Percentiles rank a stretch among this genome's conserved stretches.
Evolutionary conservation across 2,329 filamentous ascomycete species (phyloP).

Genomic region (Aspergillus puulaauensis): DNA sequence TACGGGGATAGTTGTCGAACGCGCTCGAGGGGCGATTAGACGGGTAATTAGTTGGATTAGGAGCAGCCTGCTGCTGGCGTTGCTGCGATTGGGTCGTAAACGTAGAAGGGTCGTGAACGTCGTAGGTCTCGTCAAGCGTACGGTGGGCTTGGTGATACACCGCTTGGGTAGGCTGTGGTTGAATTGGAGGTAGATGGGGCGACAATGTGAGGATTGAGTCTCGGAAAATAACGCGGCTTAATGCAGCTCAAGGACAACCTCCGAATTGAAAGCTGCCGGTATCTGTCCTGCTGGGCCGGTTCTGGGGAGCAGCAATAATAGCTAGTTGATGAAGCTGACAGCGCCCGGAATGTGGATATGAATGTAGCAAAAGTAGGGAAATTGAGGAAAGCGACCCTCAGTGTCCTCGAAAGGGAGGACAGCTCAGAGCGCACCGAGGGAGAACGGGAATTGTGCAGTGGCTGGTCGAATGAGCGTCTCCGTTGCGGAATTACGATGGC

Average conservation of each 20-base stretch:
- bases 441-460: slow-evolving; percentile 23
- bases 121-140: slow-evolving; percentile 55
- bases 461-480: slow-evolving; percentile 30
- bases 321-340: slow-evolving; percentile 11
- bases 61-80: slow-evolving; percentile 48
- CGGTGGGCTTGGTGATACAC: slow-evolving; percentile 45
- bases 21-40: slow-evolving; percentile 53
- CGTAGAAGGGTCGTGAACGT: slow-evolving; percentile 51
- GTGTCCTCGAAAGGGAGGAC: slow-evolving; percentile 9
- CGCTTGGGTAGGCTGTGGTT: slow-evolving; percentile 27
- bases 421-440: slow-evolving; percentile 13
- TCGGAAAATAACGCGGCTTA: slow-evolving; percentile 9
- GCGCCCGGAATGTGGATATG: slow-evolving; percentile 28
- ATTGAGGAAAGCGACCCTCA: slow-evolving; percentile 11
- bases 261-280: slow-evolving; percentile 4
- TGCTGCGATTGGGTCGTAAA: slow-evolving; percentile 45
- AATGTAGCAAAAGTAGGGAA: slow-evolving; percentile 8
- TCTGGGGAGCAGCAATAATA: slow-evolving; percentile 4
- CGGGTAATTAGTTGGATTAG: slow-evolving; percentile 30
- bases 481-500: slow-evolving; percentile 40
- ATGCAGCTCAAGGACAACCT: slow-evolving; percentile 12
- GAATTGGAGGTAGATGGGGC: slow-evolving; percentile 23
- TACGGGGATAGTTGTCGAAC: slow-evolving; percentile 52
- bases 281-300: slow-evolving; percentile 10
- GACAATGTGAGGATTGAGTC: slow-evolving; percentile 32